Conservation (phyloP, 2,329 filamentous ascomycete genomes). For the Sphaerulina vaccinii region DNA sequence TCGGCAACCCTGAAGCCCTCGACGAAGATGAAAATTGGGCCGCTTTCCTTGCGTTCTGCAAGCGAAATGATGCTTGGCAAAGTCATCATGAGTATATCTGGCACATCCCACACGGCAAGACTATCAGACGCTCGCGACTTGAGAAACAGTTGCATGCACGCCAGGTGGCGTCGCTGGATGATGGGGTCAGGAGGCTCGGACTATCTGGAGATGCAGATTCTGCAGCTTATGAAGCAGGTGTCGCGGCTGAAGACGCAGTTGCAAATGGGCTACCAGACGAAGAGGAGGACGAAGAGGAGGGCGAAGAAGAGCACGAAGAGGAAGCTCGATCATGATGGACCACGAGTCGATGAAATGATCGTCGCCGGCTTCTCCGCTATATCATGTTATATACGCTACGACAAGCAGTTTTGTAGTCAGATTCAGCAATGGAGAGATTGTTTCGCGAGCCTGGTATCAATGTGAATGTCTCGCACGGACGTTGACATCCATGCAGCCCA, state of each 20-base stretch:
- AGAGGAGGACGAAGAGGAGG: no score
- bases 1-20: conserved; percentile 28
- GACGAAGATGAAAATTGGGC: conserved; percentile 28
- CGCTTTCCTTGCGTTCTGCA: conserved; percentile 28
- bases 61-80: conserved; percentile 21
- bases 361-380: no score
- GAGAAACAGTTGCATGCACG: conserved; percentile 20
- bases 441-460: no score
- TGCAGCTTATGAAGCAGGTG: conserved; percentile 7
- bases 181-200: conserved; percentile 6
- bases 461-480: no score
- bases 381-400: no score
- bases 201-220: conserved; percentile 3
- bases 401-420: no score
- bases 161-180: not conserved
- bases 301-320: no score
- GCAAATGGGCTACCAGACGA: not conserved
- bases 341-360: no score
- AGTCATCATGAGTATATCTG: conserved; percentile 4
- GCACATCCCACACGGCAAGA: conserved; percentile 15
- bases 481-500: no score
- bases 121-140: conserved; percentile 23
- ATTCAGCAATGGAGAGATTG: no score
- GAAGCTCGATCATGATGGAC: no score
- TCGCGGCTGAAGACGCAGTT: conserved; percentile 9